Percentiles rank a stretch among this genome's conserved stretches.
Conservation (phyloP, 1,284 basidiomycete species). For the Pholiota adiposa region DNA sequence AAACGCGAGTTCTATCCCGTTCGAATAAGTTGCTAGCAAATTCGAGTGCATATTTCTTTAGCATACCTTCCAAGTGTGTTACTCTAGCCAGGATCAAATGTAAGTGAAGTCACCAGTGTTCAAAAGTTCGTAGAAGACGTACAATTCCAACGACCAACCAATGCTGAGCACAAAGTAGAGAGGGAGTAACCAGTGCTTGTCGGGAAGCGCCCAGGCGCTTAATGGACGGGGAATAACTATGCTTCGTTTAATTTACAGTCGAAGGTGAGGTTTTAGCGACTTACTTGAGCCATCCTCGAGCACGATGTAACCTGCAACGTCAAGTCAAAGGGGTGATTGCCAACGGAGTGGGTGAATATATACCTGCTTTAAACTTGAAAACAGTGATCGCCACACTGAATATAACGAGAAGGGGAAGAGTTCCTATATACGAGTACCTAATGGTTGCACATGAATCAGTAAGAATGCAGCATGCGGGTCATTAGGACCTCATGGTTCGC, state of each 20-base stretch:
- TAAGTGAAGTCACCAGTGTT: slow-evolving; percentile 1
- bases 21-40: not conserved
- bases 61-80: slow-evolving; percentile 76
- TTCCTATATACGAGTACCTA: slow-evolving; percentile 74
- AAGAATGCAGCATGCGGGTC: slow-evolving; percentile 20
- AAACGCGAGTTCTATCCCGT: slow-evolving; percentile 64
- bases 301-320: slow-evolving; percentile 46
- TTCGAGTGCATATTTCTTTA: slow-evolving; percentile 4
- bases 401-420: slow-evolving; percentile 63
- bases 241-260: slow-evolving; percentile 8
- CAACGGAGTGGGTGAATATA: slow-evolving; percentile 17
- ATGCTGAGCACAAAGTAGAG: slow-evolving; percentile 68
- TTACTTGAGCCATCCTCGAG: slow-evolving; percentile 41
- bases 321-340: not conserved
- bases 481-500: slow-evolving; percentile 8
- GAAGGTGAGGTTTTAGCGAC: slow-evolving; percentile 23
- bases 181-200: slow-evolving; percentile 61
- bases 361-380: slow-evolving; percentile 74
- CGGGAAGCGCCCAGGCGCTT: slow-evolving; percentile 44
- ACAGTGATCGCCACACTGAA: slow-evolving; percentile 62
- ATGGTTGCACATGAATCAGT: slow-evolving; percentile 19
- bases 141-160: slow-evolving; percentile 78
- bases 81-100: slow-evolving; percentile 46
- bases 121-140: slow-evolving; percentile 25
- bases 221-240: slow-evolving; percentile 62